A percentile compares a stretch with the other conserved stretches of the same genome.
Evolutionary conservation across 257 asterid genomes (phyloP).

Genomic region (Solanum ossicruentum): DNA sequence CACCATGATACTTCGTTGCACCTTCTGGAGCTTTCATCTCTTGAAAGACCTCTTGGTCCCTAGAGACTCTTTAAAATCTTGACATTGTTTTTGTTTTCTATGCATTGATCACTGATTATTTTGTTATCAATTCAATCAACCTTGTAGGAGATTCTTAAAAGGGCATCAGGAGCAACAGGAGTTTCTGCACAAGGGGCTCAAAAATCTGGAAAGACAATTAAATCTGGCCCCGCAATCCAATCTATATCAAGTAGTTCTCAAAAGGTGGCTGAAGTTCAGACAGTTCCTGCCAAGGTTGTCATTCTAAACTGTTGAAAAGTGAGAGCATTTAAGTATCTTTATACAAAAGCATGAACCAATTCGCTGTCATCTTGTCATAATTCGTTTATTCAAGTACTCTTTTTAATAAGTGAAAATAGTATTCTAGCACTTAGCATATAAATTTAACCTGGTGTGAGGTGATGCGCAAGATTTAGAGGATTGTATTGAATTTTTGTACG

Average conservation of each 20-base stretch:
- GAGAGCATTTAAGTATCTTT: background rate
- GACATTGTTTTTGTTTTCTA: background rate
- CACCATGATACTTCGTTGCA: background rate
- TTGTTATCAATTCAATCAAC: background rate
- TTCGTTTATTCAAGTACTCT: background rate
- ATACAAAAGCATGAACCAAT: background rate
- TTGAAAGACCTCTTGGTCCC: background rate
- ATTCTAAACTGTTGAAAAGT: background rate
- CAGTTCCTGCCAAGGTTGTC: constrained; percentile 31
- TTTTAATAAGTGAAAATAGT: background rate
- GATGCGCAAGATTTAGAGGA: background rate
- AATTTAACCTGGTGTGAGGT: background rate
- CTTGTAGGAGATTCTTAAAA: constrained; percentile 58
- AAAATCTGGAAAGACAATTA: constrained; percentile 25
- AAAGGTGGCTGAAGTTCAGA: constrained; percentile 26
- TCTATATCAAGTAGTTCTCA: constrained; percentile 32
- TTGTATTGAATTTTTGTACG: background rate
- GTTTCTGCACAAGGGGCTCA: constrained; percentile 28
- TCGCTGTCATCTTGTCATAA: background rate
- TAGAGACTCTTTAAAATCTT: background rate
- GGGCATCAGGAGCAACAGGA: constrained; percentile 36
- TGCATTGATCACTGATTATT: constrained; percentile 6
- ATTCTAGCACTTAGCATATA: background rate
- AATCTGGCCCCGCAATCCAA: constrained; percentile 12
- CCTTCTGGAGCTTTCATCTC: background rate